Evolutionary conservation across 108 stramenopile species (phyloP).

Genomic region (Parietichytrium sp.): DNA sequence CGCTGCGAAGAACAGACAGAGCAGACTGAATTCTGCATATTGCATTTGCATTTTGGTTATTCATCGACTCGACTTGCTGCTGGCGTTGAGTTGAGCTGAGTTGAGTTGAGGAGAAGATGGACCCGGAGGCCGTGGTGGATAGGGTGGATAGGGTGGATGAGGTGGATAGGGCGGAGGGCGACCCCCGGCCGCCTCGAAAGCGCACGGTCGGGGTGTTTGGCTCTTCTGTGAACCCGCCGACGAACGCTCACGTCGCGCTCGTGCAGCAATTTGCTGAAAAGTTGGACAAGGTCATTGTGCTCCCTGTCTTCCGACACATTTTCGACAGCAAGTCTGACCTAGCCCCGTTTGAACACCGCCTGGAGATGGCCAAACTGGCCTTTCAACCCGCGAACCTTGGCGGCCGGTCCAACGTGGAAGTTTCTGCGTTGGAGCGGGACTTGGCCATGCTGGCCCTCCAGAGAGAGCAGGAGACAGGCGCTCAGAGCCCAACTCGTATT

Average conservation of each 20-base stretch:
- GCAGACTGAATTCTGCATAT: too few relatives aligned
- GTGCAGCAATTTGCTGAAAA: neutral
- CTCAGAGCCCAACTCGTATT: neutral
- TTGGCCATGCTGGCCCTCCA: too few relatives aligned
- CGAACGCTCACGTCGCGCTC: neutral
- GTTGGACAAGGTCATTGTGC: neutral
- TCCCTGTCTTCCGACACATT: constrained; percentile 11
- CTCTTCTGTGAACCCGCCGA: constrained; percentile 3
- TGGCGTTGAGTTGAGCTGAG: too few relatives aligned
- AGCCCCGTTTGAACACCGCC: constrained; percentile 13
- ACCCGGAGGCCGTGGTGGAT: too few relatives aligned
- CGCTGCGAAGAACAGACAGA: too few relatives aligned
- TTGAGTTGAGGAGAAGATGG: too few relatives aligned
- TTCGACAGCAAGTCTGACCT: neutral
- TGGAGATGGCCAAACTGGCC: neutral
- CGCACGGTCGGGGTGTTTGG: constrained; percentile 33
- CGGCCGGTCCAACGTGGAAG: neutral
- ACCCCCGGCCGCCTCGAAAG: too few relatives aligned
- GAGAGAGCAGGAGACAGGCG: too few relatives aligned
- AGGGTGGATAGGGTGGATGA: too few relatives aligned
- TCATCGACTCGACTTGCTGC: too few relatives aligned
- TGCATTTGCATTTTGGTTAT: too few relatives aligned
- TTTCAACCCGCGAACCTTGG: neutral
- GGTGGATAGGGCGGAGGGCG: too few relatives aligned
- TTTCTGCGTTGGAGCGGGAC: neutral